Evolutionary conservation across 768 basidiomycete genomes (phyloP), one percentile per base, ranked within the genome.

Genomic region (Tulasnella sp.): DNA sequence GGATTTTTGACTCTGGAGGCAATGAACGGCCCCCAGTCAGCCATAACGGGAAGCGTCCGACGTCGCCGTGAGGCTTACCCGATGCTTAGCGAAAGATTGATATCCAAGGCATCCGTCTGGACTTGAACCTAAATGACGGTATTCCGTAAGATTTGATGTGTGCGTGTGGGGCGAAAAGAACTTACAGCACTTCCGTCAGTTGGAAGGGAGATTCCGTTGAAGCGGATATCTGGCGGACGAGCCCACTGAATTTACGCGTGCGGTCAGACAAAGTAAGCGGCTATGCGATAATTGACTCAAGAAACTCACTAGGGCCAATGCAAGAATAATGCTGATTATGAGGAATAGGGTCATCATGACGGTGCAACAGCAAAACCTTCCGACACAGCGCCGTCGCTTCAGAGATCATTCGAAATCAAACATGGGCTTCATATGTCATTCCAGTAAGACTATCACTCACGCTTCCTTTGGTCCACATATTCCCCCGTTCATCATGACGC

Each of bases 331-430:
- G 80, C 87, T 85, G 69, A 90, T 78, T 66, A 92, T 75, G 36
- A 94, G 77, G 78, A 94, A 86, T 41, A 91, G 70, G 12, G 81
- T 76, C 17, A 86, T 86, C 84, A 93, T 83, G 26, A 93, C 65
- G 14, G 88, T 88, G 80, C 92, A 94, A 76, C 88, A 91, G 79
- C 86, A 89, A 79, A 93, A 89, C 75, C 92, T 80, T 68, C 89
- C 87, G 42, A 87, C 89, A 22, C 86, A 78, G 35, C 81, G 83
- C 72, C 88, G 81, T 26, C 36, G 71, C 64, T 62, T n/a, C 16
- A 64, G 34, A 19, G 4, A 36, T 34, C 37, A 47, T 65, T 17
- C 3, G 29, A 41, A 34, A 62, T 40, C 19, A 62, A 59, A 12
- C 52, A 76, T 19, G 52, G 41, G 7, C 67, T 9, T 16, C 29